Evolutionary conservation across 352 stramenopile species (phyloP), one percentile per base, ranked within the genome.

Genomic region (Globisporangium lucens): DNA sequence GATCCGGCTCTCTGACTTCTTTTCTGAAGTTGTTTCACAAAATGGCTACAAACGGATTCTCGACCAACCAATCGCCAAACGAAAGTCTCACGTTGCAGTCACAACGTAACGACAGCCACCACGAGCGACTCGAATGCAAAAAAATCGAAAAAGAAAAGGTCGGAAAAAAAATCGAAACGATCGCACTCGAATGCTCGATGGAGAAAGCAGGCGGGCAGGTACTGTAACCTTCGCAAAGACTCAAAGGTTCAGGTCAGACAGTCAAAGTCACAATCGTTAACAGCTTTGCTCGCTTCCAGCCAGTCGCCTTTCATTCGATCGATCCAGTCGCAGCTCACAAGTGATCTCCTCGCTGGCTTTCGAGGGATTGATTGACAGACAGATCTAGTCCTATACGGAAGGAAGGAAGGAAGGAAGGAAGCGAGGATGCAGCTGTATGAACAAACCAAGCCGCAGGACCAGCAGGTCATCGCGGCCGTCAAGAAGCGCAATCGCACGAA

Each of bases 401-500:
- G 27, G 30, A 43, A 22, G 17, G 17, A 0, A 3, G 17, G 43
- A 51, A 22, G 43, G 43, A 51, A 51, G 10, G 15, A 3, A 51
- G 0, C 4, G 22, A 69, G 59, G 47, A 47, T 72, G 20, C 60
- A n/a, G 5, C 55, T 36, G 22, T 68, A 72, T 43, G 66, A 72
- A 38, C 36, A 49, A 61, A 72, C 66, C 41, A 72, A 68, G 46
- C 62, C 66, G 15, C 24, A 29, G n/a, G 66, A 72, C 33, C 61
- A 63, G 38, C 60, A 67, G 63, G 52, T 55, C 22, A 22, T 20
- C 15, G 49, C 67, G 12, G 59, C 67, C 6, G 47, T 70, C 63
- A 70, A 51, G 47, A 60, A 70, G 46, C 63, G 62, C 55, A 61
- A 60, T 7, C 62, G 67, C 35, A 67, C 55, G 17, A 68, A 63